Conservation (phyloP, 1,284 basidiomycete genomes). For the Moesziomyces aphidis region DNA sequence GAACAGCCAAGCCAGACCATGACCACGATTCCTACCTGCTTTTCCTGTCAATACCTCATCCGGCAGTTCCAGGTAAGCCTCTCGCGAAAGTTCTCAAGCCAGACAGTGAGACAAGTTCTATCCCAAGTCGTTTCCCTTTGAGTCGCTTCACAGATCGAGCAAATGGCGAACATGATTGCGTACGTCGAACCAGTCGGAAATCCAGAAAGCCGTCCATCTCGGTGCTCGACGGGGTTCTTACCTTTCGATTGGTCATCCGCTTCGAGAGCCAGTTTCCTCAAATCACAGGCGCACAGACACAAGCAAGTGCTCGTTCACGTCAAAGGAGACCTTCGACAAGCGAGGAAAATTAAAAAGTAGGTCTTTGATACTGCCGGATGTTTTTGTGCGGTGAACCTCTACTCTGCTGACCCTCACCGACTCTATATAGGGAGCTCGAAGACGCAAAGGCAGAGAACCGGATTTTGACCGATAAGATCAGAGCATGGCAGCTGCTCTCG, state of each 20-base stretch:
- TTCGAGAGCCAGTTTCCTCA: constrained; percentile 22
- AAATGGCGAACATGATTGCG: constrained; percentile 37
- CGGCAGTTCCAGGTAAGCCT: constrained; percentile 36
- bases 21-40: too few species aligned
- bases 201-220: neutral
- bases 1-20: neutral
- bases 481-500: neutral
- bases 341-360: constrained; percentile 14
- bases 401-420: neutral
- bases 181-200: constrained; percentile 3
- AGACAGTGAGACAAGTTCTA: too few species aligned
- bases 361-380: neutral
- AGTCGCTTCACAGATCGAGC: constrained; percentile 16
- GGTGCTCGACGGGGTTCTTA: too few species aligned
- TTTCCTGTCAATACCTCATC: neutral
- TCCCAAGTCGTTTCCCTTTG: too few species aligned
- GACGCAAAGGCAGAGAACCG: constrained; percentile 14
- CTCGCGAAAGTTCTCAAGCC: too few species aligned
- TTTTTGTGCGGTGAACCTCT: neutral
- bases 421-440: constrained; percentile 14
- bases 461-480: constrained; percentile 18
- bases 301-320: constrained; percentile 32
- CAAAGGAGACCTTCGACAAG: constrained; percentile 18
- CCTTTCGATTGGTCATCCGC: too few species aligned
- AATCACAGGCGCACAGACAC: constrained; percentile 22